Evolutionary conservation across 257 asterid species (phyloP).

Genomic region (Solanum paucissectum): DNA sequence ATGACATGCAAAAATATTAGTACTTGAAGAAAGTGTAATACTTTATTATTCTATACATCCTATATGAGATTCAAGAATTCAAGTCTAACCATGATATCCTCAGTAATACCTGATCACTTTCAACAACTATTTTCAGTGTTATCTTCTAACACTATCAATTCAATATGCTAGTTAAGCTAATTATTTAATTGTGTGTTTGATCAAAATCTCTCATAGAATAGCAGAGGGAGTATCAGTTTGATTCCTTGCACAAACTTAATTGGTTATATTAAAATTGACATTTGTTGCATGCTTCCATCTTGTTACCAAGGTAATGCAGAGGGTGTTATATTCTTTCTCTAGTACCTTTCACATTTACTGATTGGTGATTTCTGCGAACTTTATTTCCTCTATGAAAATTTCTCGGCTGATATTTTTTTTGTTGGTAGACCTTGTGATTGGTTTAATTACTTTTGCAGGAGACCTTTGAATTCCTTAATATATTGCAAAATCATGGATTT

Average conservation of each 20-base stretch:
- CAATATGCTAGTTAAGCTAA: neutral
- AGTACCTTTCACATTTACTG: neutral
- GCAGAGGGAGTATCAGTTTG: neutral
- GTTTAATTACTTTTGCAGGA: constrained; percentile 40
- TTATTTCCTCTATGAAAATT: neutral
- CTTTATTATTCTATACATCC: neutral
- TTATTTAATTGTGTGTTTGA: neutral
- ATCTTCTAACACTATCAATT: neutral
- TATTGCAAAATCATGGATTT: constrained; percentile 92
- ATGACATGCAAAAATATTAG: neutral
- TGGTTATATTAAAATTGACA: neutral
- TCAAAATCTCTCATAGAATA: neutral
- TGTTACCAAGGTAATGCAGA: neutral
- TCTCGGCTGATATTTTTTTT: neutral
- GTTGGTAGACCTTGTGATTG: neutral
- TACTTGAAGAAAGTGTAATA: neutral
- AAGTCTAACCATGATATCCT: neutral
- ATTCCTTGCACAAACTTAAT: neutral
- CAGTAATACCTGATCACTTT: neutral
- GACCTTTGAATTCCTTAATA: constrained; percentile 93
- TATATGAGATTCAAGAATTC: too few species aligned
- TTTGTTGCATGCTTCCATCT: neutral
- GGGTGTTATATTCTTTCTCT: neutral
- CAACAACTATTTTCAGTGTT: neutral
- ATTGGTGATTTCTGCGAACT: neutral